These are phyloP conservation scores for Trichothecium sympodiale DNA, from an alignment of 2,329 filamentous ascomycete genomes.

Conservation along the genomic window DNA sequence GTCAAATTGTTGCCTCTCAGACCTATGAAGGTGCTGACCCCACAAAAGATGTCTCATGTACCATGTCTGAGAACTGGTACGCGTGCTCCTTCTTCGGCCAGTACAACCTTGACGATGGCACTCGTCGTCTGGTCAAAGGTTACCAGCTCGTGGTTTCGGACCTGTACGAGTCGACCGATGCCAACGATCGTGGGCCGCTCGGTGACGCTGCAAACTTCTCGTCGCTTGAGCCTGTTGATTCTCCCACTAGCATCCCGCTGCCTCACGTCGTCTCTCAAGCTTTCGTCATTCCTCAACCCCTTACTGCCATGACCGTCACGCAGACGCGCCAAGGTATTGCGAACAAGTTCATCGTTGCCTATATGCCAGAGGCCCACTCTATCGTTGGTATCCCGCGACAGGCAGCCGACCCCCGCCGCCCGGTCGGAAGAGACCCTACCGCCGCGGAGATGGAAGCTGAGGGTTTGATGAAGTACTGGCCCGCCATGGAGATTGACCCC, in stretches of 20 bases:
- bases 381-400: conserved; percentile 71
- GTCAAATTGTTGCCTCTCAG: conserved; percentile 62
- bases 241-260: conserved; percentile 42
- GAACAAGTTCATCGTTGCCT: conserved; percentile 68
- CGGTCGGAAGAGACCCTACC: conserved; percentile 74
- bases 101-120: conserved; percentile 44
- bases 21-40: conserved; percentile 65
- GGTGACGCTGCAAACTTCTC: conserved; percentile 64
- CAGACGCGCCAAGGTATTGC: conserved; percentile 89
- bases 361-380: conserved; percentile 59
- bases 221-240: conserved; percentile 55
- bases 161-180: conserved; percentile 73
- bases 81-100: conserved; percentile 67
- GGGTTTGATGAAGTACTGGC: conserved; percentile 65
- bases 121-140: conserved; percentile 56
- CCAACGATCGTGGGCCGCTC: conserved; percentile 77
- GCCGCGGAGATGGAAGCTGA: conserved; percentile 67
- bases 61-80: conserved; percentile 91
- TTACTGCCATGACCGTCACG: conserved; percentile 71
- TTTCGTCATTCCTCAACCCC: conserved; percentile 69
- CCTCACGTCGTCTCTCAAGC: conserved; percentile 72
- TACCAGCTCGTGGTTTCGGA: conserved; percentile 81
- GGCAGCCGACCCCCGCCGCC: conserved; percentile 75
- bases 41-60: conserved; percentile 61
- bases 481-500: conserved; percentile 73